These are phyloP conservation scores for Eimeria praecox DNA, from an alignment of 169 alveolate genomes.

Conservation along the genomic window DNA sequence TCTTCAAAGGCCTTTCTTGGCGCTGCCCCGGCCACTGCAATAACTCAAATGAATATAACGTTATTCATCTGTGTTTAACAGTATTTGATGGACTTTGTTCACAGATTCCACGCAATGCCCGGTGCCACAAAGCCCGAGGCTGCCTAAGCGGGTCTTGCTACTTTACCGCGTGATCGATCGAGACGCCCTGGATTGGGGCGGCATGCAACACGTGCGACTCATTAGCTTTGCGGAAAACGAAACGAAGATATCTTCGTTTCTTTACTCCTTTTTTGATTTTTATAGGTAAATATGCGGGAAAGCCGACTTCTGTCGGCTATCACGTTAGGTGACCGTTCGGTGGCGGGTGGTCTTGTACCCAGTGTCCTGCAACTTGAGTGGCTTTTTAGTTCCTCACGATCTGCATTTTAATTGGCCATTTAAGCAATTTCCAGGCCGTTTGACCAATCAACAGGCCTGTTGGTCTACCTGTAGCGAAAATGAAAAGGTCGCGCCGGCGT, in stretches of 20 bases:
- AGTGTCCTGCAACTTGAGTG: background rate
- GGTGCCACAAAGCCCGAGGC: background rate
- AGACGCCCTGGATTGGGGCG: background rate
- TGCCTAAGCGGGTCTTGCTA: background rate
- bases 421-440: background rate
- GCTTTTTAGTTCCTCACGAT: background rate
- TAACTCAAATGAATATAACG: background rate
- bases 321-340: background rate
- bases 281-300: background rate
- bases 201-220: background rate
- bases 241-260: background rate
- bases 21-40: background rate
- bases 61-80: background rate
- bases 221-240: background rate
- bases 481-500: background rate
- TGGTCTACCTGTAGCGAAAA: background rate
- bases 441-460: background rate
- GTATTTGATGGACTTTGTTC: background rate
- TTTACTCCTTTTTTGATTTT: background rate
- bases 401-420: background rate
- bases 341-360: background rate
- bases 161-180: background rate
- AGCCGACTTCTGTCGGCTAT: background rate
- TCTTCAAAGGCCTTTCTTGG: background rate
- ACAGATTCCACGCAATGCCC: background rate